Conservation (phyloP, 2,329 filamentous ascomycete species). For the Colletotrichum melonis region DNA sequence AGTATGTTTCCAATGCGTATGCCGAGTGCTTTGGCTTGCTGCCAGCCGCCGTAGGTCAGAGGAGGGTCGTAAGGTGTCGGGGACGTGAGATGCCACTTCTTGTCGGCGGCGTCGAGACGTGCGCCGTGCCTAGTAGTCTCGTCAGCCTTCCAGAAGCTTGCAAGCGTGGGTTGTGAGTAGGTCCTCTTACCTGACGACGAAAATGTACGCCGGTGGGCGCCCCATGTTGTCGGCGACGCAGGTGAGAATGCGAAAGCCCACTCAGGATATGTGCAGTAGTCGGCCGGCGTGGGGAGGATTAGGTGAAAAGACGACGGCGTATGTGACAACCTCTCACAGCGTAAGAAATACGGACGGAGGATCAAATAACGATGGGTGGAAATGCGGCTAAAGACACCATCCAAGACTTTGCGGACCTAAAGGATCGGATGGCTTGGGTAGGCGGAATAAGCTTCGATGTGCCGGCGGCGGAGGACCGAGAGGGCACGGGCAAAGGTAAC, state of each 20-base stretch:
- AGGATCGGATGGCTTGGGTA: slow-evolving; percentile 27
- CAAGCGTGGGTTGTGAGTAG: neutral
- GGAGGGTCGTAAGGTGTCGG: slow-evolving; percentile 96
- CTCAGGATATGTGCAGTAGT: neutral
- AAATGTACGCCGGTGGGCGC: slow-evolving; percentile 55
- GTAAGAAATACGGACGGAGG: slow-evolving; percentile 17
- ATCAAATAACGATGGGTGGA: slow-evolving; percentile 5
- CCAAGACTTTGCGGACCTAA: neutral
- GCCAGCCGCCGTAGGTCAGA: slow-evolving; percentile 93
- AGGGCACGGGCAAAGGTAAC: slow-evolving; percentile 24
- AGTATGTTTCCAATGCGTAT: slow-evolving; percentile 83
- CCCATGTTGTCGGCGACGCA: slow-evolving; percentile 47
- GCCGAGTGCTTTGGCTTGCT: slow-evolving; percentile 85
- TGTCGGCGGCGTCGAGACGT: slow-evolving; percentile 93
- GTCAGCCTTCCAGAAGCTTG: slow-evolving; percentile 5
- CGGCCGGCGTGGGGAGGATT: neutral
- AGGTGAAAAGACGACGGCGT: slow-evolving; percentile 7
- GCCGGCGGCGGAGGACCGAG: slow-evolving; percentile 20
- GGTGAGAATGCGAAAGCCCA: neutral
- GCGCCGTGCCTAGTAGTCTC: slow-evolving; percentile 78
- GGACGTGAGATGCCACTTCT: slow-evolving; percentile 93
- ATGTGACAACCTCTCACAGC: slow-evolving; percentile 5
- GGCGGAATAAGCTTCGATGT: slow-evolving; percentile 27
- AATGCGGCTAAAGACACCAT: slow-evolving; percentile 22
- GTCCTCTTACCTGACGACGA: slow-evolving; percentile 54